Evolutionary conservation across 2,329 filamentous ascomycete genomes (phyloP), one percentile per base, ranked within the genome.

Genomic region (Xylaria sp.): DNA sequence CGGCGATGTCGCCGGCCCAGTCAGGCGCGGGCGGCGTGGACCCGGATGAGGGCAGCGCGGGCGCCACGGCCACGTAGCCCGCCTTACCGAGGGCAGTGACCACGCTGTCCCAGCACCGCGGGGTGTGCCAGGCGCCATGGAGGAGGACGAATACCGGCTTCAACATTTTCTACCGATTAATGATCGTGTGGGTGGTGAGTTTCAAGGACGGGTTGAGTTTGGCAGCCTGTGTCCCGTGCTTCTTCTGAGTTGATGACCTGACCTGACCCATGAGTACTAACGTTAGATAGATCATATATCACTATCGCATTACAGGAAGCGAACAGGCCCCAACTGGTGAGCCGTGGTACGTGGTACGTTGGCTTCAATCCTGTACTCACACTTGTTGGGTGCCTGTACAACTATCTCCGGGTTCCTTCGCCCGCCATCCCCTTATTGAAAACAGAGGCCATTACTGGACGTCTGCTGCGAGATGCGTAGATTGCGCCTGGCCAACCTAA

Each of bases 91-190:
- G 60, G 18, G 48, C 50, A 4, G 55, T 20, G 18, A 61, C 52
- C 37, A 64, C 50, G 13, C n/a, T 24, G 18, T 48, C 42, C 62
- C 56, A 64, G 46, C 62, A 63, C 26, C 21, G 19, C 13, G 62
- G 60, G 16, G 19, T 62, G 22, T 66, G 59, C 59, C 59, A 64
- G 7, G 63, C 60, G n/a, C 59, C 63, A 18, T 66, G 63, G 24
- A 66, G 62, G 17, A 66, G 53, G 17, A 65, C 54, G 40, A 66
- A 62, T 0, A 59, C 50, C 42, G 57, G 57, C 17, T 50, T 55
- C n/a, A 56, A 48, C 59, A 63, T 63, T 52, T 20, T 51, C n/a
- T 17, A 17, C 18, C 16, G n/a, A n/a, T n/a, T n/a, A n/a, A n/a
- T n/a, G n/a, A n/a, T n/a, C n/a, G n/a, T n/a, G n/a, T n/a, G n/a